Conservation (phyloP, 768 basidiomycete species). For the Agrocybe praecox region DNA sequence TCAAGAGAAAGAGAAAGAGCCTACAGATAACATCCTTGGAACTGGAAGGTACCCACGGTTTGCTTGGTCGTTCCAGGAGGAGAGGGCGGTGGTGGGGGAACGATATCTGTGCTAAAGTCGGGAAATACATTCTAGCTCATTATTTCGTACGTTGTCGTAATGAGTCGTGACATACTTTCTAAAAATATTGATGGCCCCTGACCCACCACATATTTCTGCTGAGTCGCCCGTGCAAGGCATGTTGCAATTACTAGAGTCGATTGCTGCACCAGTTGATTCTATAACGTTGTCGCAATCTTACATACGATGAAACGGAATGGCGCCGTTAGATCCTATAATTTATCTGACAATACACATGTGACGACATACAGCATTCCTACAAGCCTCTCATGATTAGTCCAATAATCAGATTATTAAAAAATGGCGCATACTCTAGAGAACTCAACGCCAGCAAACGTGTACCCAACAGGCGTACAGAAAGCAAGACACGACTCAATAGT, state of each 20-base stretch:
- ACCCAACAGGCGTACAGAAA: neutral
- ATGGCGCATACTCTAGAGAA: constrained; percentile 1
- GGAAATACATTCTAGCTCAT: neutral
- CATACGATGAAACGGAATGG: neutral
- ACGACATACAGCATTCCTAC: constrained; percentile 9
- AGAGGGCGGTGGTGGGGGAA: neutral
- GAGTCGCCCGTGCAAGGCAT: constrained; percentile 7
- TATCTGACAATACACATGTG: neutral
- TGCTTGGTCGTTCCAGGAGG: neutral
- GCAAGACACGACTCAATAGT: constrained; percentile 3
- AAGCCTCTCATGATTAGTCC: too few relatives aligned
- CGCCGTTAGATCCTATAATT: neutral
- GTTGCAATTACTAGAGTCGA: neutral
- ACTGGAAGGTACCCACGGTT: neutral
- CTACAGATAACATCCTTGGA: constrained; percentile 4
- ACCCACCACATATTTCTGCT: constrained; percentile 3
- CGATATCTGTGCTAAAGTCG: neutral
- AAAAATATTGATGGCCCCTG: constrained; percentile 3
- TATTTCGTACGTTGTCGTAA: neutral
- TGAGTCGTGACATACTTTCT: neutral
- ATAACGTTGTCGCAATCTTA: constrained; percentile 8
- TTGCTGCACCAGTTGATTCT: constrained; percentile 1
- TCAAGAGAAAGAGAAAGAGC: neutral
- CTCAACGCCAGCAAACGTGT: constrained; percentile 1
- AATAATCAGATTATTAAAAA: neutral